Percentiles rank a stretch among this genome's conserved stretches.
Conservation (phyloP, 768 basidiomycete species). For the Suillus cothurnatus region DNA sequence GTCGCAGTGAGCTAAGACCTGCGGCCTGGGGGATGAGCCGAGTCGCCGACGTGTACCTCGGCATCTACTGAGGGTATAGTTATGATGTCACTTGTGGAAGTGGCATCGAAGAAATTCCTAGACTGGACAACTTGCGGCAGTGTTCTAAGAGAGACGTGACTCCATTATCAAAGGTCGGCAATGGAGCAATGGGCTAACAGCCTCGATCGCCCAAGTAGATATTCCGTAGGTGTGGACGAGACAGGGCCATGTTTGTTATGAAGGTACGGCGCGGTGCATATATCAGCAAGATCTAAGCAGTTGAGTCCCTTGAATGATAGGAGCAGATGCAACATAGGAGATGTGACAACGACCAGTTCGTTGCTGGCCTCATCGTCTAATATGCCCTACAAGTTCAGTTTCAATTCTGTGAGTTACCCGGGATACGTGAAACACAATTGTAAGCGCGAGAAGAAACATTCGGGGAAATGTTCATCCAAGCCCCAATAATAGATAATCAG, state of each 20-base stretch:
- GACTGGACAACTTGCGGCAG: background rate
- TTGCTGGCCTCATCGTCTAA: too few relatives aligned
- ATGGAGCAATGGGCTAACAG: background rate
- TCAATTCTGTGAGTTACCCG: too few relatives aligned
- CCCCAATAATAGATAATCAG: too few relatives aligned
- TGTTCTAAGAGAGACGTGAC: background rate
- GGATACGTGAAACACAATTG: too few relatives aligned
- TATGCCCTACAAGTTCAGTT: too few relatives aligned
- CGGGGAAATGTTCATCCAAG: too few relatives aligned
- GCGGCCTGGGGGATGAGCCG: background rate
- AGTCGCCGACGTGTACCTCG: background rate
- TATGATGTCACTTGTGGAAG: background rate
- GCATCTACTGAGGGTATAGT: too few relatives aligned
- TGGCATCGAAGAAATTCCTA: background rate
- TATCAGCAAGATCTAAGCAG: background rate
- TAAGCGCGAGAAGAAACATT: too few relatives aligned
- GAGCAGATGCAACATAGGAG: too few relatives aligned
- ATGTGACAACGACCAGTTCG: too few relatives aligned
- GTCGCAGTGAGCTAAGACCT: background rate
- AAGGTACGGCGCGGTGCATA: background rate
- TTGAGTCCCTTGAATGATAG: background rate
- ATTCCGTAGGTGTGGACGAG: background rate
- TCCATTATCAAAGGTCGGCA: background rate
- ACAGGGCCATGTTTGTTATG: background rate
- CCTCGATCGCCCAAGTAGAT: background rate